phyloP scores from a whole-genome alignment of 495 filamentous ascomycete species.

The Polyplosphaeria fusca region DNA sequence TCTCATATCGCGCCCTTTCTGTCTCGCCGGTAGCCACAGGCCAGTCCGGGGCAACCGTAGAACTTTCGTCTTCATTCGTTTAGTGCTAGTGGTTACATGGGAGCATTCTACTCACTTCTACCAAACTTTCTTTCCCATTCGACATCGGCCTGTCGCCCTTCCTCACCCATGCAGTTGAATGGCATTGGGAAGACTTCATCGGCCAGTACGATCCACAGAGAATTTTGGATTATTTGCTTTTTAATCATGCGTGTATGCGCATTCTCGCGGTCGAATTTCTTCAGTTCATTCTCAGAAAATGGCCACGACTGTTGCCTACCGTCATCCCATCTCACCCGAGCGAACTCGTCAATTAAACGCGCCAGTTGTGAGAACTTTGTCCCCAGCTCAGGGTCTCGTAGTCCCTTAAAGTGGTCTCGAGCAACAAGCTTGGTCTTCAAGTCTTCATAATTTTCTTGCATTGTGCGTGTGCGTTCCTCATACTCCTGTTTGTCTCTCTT shows the following conservation, averaged over 20 bases:
- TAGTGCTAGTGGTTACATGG: not conserved
- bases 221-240: slow-evolving; percentile 13
- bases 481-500: too few species aligned
- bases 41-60: not conserved
- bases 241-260: slow-evolving; percentile 12
- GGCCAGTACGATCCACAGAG: slow-evolving; percentile 3
- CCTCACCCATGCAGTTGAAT: slow-evolving; percentile 1
- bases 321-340: slow-evolving; percentile 3
- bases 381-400: not conserved
- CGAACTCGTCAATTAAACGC: not conserved
- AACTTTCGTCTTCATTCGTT: not conserved
- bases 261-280: not conserved
- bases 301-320: slow-evolving; percentile 1
- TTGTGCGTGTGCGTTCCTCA: too few species aligned
- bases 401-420: not conserved
- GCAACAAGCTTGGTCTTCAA: too few species aligned
- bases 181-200: slow-evolving; percentile 6
- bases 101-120: not conserved
- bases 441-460: too few species aligned
- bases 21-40: slow-evolving; percentile 4
- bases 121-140: slow-evolving; percentile 3
- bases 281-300: not conserved
- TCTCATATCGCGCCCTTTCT: slow-evolving; percentile 2
- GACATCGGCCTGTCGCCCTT: not conserved
- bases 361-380: not conserved